Evolutionary conservation across 2,329 filamentous ascomycete genomes (phyloP).

Genomic region (Cladosporium sp.): DNA sequence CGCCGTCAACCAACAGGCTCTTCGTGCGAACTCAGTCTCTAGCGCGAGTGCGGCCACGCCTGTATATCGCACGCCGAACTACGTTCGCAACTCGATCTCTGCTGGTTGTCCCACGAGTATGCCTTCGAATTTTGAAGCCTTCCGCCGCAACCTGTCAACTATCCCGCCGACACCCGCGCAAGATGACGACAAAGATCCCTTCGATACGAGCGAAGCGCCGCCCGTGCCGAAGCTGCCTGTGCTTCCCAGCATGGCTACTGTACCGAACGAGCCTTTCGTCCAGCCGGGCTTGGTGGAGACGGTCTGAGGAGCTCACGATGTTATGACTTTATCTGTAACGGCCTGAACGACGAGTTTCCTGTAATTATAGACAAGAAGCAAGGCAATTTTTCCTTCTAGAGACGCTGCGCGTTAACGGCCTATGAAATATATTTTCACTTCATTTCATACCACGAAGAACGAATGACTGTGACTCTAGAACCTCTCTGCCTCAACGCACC

Average conservation of each 20-base stretch:
- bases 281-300: not conserved
- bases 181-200: slow-evolving; percentile 34
- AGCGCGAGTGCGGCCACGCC: slow-evolving; percentile 9
- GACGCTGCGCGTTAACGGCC: not conserved
- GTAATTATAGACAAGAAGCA: not conserved
- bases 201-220: slow-evolving; percentile 28
- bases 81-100: slow-evolving; percentile 34
- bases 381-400: not conserved
- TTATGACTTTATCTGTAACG: not conserved
- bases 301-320: not conserved
- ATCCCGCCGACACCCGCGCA: slow-evolving; percentile 41
- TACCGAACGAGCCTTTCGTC: not conserved
- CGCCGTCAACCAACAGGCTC: not conserved
- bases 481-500: not conserved
- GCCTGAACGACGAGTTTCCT: not conserved
- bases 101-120: slow-evolving; percentile 38
- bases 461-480: not conserved
- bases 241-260: slow-evolving; percentile 10
- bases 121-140: slow-evolving; percentile 22
- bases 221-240: slow-evolving; percentile 21
- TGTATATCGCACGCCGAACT: slow-evolving; percentile 31
- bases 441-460: not conserved
- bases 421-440: not conserved
- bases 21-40: not conserved
- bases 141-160: slow-evolving; percentile 31